phyloP scores from a whole-genome alignment of 139 green algal genomes.

The Micromonas pusilla region DNA sequence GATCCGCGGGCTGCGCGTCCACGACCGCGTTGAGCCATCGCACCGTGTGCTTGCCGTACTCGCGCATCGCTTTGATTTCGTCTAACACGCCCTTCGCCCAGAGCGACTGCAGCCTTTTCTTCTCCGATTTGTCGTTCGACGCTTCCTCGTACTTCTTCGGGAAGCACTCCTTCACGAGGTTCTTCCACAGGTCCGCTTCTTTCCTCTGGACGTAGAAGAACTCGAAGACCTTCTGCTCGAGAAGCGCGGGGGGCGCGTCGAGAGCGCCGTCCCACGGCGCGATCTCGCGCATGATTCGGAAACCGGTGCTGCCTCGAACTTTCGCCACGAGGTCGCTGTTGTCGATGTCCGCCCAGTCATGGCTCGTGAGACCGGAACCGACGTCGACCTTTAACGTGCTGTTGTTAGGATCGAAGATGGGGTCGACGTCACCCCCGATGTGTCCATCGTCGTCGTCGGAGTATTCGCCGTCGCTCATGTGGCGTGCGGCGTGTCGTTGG shows the following conservation, averaged over 20 bases:
- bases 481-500: too few species aligned
- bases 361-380: not conserved
- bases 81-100: slow-evolving; percentile 5
- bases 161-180: slow-evolving; percentile 30
- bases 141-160: slow-evolving; percentile 25
- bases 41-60: slow-evolving; percentile 22
- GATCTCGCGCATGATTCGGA: slow-evolving; percentile 32
- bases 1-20: not conserved
- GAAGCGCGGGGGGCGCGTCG: not conserved
- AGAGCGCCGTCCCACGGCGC: slow-evolving; percentile 21
- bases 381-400: slow-evolving; percentile 18
- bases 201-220: slow-evolving; percentile 31
- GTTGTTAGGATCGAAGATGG: not conserved
- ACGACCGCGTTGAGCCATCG: slow-evolving; percentile 21
- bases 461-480: not conserved
- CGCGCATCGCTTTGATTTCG: slow-evolving; percentile 20
- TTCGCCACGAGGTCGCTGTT: slow-evolving; percentile 32
- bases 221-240: slow-evolving; percentile 22
- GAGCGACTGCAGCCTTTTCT: slow-evolving; percentile 18
- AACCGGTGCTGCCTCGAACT: slow-evolving; percentile 1
- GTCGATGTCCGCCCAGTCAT: slow-evolving; percentile 34
- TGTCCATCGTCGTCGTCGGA: slow-evolving; percentile 13
- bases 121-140: slow-evolving; percentile 22
- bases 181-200: slow-evolving; percentile 23
- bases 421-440: slow-evolving; percentile 2